phyloP scores from a whole-genome alignment of 2,329 filamentous ascomycete species.

The Aspergillus pseudoterreus region DNA sequence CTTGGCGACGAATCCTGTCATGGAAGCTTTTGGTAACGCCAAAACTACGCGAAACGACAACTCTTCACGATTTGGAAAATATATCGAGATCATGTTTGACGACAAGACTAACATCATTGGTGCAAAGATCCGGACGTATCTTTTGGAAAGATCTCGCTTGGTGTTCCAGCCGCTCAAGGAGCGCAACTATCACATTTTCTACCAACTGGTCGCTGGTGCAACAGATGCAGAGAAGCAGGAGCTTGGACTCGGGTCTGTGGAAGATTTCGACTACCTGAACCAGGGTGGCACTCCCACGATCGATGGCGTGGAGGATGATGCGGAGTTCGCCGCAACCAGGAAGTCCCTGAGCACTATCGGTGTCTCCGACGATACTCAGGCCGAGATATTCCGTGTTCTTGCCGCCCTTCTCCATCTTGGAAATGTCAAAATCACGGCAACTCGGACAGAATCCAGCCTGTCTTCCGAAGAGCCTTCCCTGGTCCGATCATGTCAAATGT shows the following conservation, averaged over 20 bases:
- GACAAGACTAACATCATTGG: conserved; percentile 93
- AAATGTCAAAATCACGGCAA: conserved; percentile 92
- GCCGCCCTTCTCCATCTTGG: conserved; percentile 90
- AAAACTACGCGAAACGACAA: conserved; percentile 99
- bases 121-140: conserved; percentile 92
- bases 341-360: conserved; percentile 85
- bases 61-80: conserved; percentile 97
- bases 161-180: conserved; percentile 98
- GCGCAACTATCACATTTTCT: conserved; percentile 98
- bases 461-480: conserved; percentile 77
- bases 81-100: conserved; percentile 99
- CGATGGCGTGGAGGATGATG: conserved; percentile 91
- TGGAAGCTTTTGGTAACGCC: conserved; percentile 99
- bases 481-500: conserved; percentile 73
- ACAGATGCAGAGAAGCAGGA: conserved; percentile 77
- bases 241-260: conserved; percentile 72
- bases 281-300: conserved; percentile 89
- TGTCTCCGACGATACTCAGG: conserved; percentile 68
- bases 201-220: conserved; percentile 92
- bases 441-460: conserved; percentile 81
- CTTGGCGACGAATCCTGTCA: conserved; percentile 95
- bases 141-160: conserved; percentile 89
- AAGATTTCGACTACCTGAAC: conserved; percentile 94
- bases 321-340: conserved; percentile 85
- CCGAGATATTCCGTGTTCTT: conserved; percentile 82